Evolutionary conservation across 2,329 filamentous ascomycete species (phyloP), one percentile per base, ranked within the genome.

Genomic region (Lasiodiplodia hormozganensis): DNA sequence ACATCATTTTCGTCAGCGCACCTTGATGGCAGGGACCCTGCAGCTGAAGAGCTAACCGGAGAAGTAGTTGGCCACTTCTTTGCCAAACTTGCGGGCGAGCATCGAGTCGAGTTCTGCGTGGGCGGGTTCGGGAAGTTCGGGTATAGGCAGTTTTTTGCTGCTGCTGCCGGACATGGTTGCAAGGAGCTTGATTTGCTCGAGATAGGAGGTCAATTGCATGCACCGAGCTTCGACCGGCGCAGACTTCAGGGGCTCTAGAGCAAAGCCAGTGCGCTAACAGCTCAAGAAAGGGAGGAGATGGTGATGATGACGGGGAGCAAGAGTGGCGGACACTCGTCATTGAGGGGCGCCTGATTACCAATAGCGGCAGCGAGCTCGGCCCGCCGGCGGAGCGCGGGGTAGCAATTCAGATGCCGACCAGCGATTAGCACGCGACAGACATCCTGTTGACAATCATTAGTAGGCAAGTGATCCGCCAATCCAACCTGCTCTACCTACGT

Each of bases 11-110:
- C 38, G 68, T 70, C 57, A 70, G n/a, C 54, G 43, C 38, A 64
- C 58, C 51, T 38, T 64, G 25, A 49, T 49, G 58, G 52, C 47
- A 31, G 28, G 25, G 40, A 52, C 34, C 28, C 11, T 23, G n/a
- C 25, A 14, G 40, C 6, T 21, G 14, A 25, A 12, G 28, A 18
- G 51, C 47, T 52, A 64, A 82, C 82, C 85, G 62, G 91, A 89
- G 81, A 94, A 96, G 86, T 96, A 96, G 81, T 95, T 96, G 76
- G 90, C 87, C 70, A 92, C 85, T 80, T 95, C 92, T 72, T 87
- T 89, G 79, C 92, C 92, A 80, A 94, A 95, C 76, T 90, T 92
- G 69, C 88, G 85, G 73, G 89, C 88, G 74, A 96, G 84, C 89
- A 93, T 93, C 47, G 87, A 88, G 76, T 90, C 88, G 73, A 86